These are phyloP conservation scores for Xylogone sp. DNA, from an alignment of 2,329 filamentous ascomycete genomes.

Conservation along the genomic window DNA sequence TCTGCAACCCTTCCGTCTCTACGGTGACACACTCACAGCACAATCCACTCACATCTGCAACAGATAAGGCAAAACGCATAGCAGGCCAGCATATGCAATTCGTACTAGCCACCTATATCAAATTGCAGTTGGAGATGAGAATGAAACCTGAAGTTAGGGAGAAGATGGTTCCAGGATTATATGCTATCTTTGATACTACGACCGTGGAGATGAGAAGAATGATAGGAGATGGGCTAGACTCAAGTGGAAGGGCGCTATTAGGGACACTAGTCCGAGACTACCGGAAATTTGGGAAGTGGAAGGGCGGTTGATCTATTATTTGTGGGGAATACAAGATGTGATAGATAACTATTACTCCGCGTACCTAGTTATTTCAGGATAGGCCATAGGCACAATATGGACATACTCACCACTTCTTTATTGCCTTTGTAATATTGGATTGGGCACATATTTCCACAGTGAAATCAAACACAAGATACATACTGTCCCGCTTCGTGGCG, in stretches of 20 bases:
- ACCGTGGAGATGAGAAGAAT: conserved; percentile 50
- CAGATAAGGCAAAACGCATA: conserved; percentile 56
- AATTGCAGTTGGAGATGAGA: conserved; percentile 54
- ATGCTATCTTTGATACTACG: conserved; percentile 56
- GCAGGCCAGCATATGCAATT: conserved; percentile 61
- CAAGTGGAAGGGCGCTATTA: conserved; percentile 55
- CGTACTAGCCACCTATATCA: conserved; percentile 55
- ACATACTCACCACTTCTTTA: no score
- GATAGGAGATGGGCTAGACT: conserved; percentile 57
- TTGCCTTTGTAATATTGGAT: no score
- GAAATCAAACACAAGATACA: no score
- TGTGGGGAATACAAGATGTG: neutral
- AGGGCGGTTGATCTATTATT: conserved; percentile 9
- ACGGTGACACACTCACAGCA: conserved; percentile 42
- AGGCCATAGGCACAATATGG: no score
- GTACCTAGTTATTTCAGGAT: no score
- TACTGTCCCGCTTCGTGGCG: no score
- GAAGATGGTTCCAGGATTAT: conserved; percentile 54
- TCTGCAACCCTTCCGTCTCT: conserved; percentile 56
- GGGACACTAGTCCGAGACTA: conserved; percentile 56
- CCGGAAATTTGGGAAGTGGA: conserved; percentile 62
- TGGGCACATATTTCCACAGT: no score
- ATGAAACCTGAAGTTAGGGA: conserved; percentile 49
- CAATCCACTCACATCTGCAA: conserved; percentile 53
- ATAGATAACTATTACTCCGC: no score